These are phyloP conservation scores for Aspergillus floridensis DNA, from an alignment of 2,329 filamentous ascomycete genomes.

Conservation along the genomic window DNA sequence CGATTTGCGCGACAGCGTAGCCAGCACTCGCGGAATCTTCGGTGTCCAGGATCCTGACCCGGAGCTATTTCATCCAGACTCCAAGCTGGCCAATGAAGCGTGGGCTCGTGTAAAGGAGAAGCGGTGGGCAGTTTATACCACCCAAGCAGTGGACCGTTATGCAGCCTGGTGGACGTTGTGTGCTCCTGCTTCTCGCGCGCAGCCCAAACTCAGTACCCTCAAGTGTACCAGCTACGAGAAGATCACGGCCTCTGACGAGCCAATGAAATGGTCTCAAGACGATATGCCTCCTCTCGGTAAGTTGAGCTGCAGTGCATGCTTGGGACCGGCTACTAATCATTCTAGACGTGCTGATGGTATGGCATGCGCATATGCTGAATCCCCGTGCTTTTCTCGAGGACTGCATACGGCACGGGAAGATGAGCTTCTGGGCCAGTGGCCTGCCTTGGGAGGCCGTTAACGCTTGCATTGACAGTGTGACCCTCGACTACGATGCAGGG, in stretches of 20 bases:
- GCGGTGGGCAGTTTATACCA: slow-evolving; percentile 69
- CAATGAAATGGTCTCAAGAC: slow-evolving; percentile 39
- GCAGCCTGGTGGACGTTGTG: slow-evolving; percentile 60
- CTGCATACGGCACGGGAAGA: slow-evolving; percentile 58
- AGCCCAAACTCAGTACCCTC: slow-evolving; percentile 19
- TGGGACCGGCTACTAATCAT: slow-evolving; percentile 5
- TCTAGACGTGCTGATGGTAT: slow-evolving; percentile 72
- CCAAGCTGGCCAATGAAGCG: slow-evolving; percentile 34
- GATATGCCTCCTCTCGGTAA: slow-evolving; percentile 60
- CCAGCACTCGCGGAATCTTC: slow-evolving; percentile 66
- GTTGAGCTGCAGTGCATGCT: slow-evolving; percentile 17
- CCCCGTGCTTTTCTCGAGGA: slow-evolving; percentile 73
- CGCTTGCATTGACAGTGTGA: slow-evolving; percentile 55
- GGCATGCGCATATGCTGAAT: slow-evolving; percentile 77
- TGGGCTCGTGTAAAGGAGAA: slow-evolving; percentile 64
- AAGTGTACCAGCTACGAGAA: slow-evolving; percentile 33
- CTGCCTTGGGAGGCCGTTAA: slow-evolving; percentile 66
- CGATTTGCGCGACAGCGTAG: slow-evolving; percentile 64
- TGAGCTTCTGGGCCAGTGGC: slow-evolving; percentile 58
- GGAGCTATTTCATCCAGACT: slow-evolving; percentile 26
- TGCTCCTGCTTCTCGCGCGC: slow-evolving; percentile 14
- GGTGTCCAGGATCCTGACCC: slow-evolving; percentile 55
- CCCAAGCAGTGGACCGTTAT: slow-evolving; percentile 67
- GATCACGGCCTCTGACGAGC: slow-evolving; percentile 21
- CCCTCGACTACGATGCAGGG: slow-evolving; percentile 56